phyloP scores from a whole-genome alignment of 257 asterid species.

The Primulina huaijiensis region DNA sequence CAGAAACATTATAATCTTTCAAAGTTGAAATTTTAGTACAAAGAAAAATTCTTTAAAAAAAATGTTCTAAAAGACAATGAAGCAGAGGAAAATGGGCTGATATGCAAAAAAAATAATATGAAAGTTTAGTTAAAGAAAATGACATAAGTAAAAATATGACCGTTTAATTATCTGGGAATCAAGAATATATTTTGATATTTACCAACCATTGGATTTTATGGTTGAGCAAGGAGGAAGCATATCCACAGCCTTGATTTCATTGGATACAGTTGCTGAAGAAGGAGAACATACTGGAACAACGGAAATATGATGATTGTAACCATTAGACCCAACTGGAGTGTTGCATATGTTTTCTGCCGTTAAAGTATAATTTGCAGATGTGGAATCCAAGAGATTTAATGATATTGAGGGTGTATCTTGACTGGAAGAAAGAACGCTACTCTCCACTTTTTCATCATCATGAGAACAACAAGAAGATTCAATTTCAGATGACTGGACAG shows the following conservation, averaged over 20 bases:
- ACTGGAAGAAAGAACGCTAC: conserved; percentile 23
- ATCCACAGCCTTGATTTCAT: conserved; percentile 27
- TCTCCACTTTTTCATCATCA: conserved; percentile 23
- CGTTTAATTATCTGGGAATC: conserved; percentile 10
- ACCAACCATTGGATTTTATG: conserved; percentile 45
- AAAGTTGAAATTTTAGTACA: conserved; percentile 9
- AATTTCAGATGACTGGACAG: conserved; percentile 28
- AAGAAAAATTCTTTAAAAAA: conserved; percentile 8
- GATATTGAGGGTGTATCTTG: conserved; percentile 29
- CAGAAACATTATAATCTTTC: conserved; percentile 29
- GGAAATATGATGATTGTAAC: conserved; percentile 20
- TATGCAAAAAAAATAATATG: not conserved
- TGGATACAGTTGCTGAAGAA: conserved; percentile 21
- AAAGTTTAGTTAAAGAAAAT: not conserved
- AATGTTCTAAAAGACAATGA: not conserved
- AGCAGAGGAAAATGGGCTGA: not conserved
- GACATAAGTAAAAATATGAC: not conserved
- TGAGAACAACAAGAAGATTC: conserved; percentile 22
- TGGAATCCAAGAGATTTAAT: conserved; percentile 20
- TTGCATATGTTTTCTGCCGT: conserved; percentile 25
- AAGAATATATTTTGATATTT: conserved; percentile 21
- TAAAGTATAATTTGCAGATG: conserved; percentile 18
- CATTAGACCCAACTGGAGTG: conserved; percentile 16
- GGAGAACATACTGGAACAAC: conserved; percentile 20
- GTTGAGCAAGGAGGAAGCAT: conserved; percentile 25